Conservation (phyloP, 2,329 filamentous ascomycete genomes). For the Phyllosticta capitalensis region DNA sequence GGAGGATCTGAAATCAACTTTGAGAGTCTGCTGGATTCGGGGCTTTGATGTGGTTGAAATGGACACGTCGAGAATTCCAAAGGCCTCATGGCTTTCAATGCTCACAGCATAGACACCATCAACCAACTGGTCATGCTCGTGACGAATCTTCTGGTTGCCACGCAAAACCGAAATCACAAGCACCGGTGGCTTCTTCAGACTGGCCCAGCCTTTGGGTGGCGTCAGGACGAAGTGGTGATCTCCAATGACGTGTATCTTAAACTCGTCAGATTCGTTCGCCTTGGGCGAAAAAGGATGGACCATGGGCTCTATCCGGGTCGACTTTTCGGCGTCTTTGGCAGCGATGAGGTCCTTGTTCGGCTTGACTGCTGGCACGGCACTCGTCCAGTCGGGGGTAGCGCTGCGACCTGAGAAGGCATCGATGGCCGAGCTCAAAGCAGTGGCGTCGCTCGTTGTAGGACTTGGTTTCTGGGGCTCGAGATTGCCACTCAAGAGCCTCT, state of each 20-base stretch:
- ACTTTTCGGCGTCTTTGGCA: slow-evolving; percentile 4
- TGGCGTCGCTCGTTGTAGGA: neutral
- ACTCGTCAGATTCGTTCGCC: slow-evolving; percentile 29
- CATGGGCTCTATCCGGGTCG: neutral
- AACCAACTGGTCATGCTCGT: slow-evolving; percentile 21
- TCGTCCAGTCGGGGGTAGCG: neutral
- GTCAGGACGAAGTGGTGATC: slow-evolving; percentile 45
- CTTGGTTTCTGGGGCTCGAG: neutral
- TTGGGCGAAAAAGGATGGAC: slow-evolving; percentile 7
- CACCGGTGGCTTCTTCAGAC: slow-evolving; percentile 35
- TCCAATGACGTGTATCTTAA: slow-evolving; percentile 45
- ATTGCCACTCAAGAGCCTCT: neutral
- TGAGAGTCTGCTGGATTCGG: slow-evolving; percentile 17
- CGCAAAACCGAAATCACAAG: slow-evolving; percentile 42
- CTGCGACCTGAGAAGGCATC: slow-evolving; percentile 7
- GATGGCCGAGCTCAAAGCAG: slow-evolving; percentile 7
- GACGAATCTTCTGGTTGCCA: slow-evolving; percentile 32
- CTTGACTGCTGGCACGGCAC: neutral
- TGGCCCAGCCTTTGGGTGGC: slow-evolving; percentile 35
- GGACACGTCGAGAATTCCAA: slow-evolving; percentile 40
- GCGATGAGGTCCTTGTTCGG: neutral
- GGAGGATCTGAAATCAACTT: slow-evolving; percentile 24
- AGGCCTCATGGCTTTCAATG: slow-evolving; percentile 40
- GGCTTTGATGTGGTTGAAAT: slow-evolving; percentile 31
- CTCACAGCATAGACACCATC: slow-evolving; percentile 45